Evolutionary conservation across 495 filamentous ascomycete genomes (phyloP).

Genomic region (Friedmanniomyces simplex): DNA sequence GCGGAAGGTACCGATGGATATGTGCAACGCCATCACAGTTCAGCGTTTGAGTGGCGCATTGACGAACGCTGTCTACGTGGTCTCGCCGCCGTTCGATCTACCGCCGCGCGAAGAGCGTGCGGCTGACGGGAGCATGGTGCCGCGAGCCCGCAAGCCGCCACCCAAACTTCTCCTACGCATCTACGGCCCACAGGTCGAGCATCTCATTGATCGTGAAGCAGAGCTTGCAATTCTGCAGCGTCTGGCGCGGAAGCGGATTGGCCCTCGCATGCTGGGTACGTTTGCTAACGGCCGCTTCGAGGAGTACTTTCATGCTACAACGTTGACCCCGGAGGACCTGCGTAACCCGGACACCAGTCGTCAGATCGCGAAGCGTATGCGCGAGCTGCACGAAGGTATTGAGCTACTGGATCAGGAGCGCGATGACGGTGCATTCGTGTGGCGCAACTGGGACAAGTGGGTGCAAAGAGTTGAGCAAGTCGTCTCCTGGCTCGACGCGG

Average conservation of each 20-base stretch:
- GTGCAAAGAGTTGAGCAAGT: slow-evolving; percentile 66
- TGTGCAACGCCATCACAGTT: slow-evolving; percentile 60
- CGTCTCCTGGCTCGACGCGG: slow-evolving; percentile 62
- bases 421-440: slow-evolving; percentile 68
- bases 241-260: slow-evolving; percentile 83
- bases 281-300: slow-evolving; percentile 97
- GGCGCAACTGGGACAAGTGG: slow-evolving; percentile 95
- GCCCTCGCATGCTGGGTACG: slow-evolving; percentile 83
- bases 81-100: slow-evolving; percentile 61
- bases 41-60: slow-evolving; percentile 83
- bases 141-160: slow-evolving; percentile 40
- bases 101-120: slow-evolving; percentile 23
- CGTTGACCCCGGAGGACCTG: slow-evolving; percentile 67
- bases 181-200: slow-evolving; percentile 91
- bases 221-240: slow-evolving; percentile 81
- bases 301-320: slow-evolving; percentile 73
- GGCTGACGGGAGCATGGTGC: slow-evolving; percentile 32
- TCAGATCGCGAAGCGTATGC: slow-evolving; percentile 97
- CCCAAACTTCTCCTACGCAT: slow-evolving; percentile 80
- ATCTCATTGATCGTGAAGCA: slow-evolving; percentile 86
- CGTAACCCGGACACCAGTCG: slow-evolving; percentile 71
- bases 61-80: slow-evolving; percentile 93
- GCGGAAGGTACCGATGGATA: slow-evolving; percentile 70
- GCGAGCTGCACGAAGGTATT: slow-evolving; percentile 89
- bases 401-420: slow-evolving; percentile 70